Conservation (phyloP, 441 rosid genomes). For the Jatropha multifida region DNA sequence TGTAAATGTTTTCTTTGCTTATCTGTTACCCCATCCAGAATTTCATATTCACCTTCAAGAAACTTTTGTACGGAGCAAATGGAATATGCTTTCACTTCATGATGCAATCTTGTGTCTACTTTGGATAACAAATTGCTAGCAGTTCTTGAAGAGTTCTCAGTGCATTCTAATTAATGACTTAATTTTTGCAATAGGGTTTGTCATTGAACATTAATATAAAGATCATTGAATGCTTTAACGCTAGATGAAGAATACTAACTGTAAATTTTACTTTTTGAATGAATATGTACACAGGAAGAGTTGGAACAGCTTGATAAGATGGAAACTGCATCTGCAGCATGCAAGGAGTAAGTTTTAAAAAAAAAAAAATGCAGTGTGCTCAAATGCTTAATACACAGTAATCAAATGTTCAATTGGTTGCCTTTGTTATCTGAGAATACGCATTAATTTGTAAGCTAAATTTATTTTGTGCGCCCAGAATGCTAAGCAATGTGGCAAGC, state of each 20-base stretch:
- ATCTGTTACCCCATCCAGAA: background rate
- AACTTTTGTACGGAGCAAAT: background rate
- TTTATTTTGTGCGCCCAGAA: constrained; percentile 40
- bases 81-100: background rate
- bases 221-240: background rate
- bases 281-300: constrained; percentile 58
- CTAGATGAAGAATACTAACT: background rate
- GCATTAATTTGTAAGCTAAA: constrained; percentile 22
- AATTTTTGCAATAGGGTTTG: background rate
- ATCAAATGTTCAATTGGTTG: background rate
- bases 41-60: background rate
- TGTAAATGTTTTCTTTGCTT: background rate
- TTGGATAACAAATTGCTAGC: background rate
- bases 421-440: background rate
- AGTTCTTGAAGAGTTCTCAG: background rate
- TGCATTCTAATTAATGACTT: background rate
- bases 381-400: background rate
- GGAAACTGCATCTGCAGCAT: constrained; percentile 64
- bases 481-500: constrained; percentile 52
- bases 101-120: background rate
- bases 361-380: background rate
- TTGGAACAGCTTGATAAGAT: constrained; percentile 70
- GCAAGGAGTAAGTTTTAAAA: constrained; percentile 59
- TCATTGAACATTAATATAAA: background rate
- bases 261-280: background rate